A percentile compares a stretch with the other conserved stretches of the same genome.
phyloP scores from a whole-genome alignment of 2,329 filamentous ascomycete species.

The Aspergillus aculeatinus region DNA sequence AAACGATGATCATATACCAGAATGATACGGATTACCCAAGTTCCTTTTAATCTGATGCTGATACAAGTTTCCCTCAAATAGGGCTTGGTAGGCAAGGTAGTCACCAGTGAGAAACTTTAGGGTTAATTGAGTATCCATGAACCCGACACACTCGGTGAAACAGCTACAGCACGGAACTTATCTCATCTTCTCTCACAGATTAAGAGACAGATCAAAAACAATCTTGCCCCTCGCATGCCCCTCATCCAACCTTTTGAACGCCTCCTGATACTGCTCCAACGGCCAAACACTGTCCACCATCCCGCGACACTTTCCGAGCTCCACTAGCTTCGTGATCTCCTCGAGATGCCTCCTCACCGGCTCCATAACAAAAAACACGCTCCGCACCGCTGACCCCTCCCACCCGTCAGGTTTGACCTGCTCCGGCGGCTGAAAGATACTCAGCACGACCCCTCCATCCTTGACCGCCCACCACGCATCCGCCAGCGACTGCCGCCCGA shows the following conservation, averaged over 20 bases:
- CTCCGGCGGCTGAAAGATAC: slow-evolving; percentile 42
- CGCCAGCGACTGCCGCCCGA: slow-evolving; percentile 43
- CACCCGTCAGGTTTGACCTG: slow-evolving; percentile 28
- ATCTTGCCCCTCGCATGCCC: slow-evolving; percentile 48
- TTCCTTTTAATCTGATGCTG: too few species aligned
- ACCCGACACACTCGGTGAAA: too few species aligned
- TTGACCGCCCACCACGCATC: slow-evolving; percentile 46
- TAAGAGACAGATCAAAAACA: slow-evolving; percentile 32
- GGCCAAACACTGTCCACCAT: slow-evolving; percentile 45
- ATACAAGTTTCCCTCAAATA: too few species aligned
- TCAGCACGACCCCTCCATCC: slow-evolving; percentile 39
- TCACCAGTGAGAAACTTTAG: too few species aligned
- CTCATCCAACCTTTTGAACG: slow-evolving; percentile 40
- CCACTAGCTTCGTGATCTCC: slow-evolving; percentile 41
- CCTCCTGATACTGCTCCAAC: slow-evolving; percentile 42
- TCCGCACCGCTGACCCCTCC: slow-evolving; percentile 27
- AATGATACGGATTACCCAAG: too few species aligned
- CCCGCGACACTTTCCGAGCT: slow-evolving; percentile 36
- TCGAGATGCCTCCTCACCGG: slow-evolving; percentile 38
- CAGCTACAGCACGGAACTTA: not conserved
- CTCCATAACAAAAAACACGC: slow-evolving; percentile 46
- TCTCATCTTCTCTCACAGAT: not conserved
- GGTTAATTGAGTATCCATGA: too few species aligned
- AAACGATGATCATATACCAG: too few species aligned
- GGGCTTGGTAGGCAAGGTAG: too few species aligned